Conservation (phyloP, 2,329 filamentous ascomycete species). For the Fusarium ambrosium region DNA sequence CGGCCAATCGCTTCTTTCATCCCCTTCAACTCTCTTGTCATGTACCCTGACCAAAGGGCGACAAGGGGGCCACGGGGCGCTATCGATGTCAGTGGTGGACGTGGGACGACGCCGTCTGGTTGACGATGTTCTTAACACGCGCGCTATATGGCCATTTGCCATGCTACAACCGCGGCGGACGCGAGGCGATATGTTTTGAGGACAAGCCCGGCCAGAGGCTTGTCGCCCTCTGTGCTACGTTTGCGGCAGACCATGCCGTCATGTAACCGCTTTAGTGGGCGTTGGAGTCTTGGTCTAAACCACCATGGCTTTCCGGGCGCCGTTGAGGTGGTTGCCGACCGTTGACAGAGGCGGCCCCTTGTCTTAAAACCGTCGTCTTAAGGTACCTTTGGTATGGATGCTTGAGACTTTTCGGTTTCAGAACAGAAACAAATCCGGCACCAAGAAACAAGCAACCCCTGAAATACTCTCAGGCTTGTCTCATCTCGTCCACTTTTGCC, state of each 20-base stretch:
- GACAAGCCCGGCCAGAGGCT: slow-evolving; percentile 4
- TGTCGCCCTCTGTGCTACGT: slow-evolving; percentile 19
- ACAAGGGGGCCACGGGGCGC: slow-evolving; percentile 26
- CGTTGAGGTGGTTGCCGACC: slow-evolving; percentile 11
- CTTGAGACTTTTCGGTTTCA: slow-evolving; percentile 43
- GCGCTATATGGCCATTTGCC: slow-evolving; percentile 11
- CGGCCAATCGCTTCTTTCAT: slow-evolving; percentile 27
- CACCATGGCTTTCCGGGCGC: slow-evolving; percentile 1
- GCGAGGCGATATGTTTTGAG: slow-evolving; percentile 6
- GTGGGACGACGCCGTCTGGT: slow-evolving; percentile 19
- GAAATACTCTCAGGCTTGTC: slow-evolving; percentile 24
- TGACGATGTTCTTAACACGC: slow-evolving; percentile 15
- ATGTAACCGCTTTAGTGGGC: slow-evolving; percentile 13
- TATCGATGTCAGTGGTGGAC: slow-evolving; percentile 24
- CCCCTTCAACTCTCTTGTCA: slow-evolving; percentile 19
- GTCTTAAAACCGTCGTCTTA: neutral
- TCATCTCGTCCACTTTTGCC: slow-evolving; percentile 22
- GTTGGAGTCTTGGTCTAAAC: slow-evolving; percentile 5
- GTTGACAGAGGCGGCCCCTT: slow-evolving; percentile 13
- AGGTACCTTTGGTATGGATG: slow-evolving; percentile 1
- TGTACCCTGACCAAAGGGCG: slow-evolving; percentile 15
- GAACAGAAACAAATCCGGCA: slow-evolving; percentile 35
- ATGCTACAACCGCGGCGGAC: neutral
- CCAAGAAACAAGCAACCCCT: slow-evolving; percentile 30
- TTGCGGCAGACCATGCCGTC: slow-evolving; percentile 16